phyloP scores from a whole-genome alignment of 805 yeast species.

The Cyberlindnera bimundalis region DNA sequence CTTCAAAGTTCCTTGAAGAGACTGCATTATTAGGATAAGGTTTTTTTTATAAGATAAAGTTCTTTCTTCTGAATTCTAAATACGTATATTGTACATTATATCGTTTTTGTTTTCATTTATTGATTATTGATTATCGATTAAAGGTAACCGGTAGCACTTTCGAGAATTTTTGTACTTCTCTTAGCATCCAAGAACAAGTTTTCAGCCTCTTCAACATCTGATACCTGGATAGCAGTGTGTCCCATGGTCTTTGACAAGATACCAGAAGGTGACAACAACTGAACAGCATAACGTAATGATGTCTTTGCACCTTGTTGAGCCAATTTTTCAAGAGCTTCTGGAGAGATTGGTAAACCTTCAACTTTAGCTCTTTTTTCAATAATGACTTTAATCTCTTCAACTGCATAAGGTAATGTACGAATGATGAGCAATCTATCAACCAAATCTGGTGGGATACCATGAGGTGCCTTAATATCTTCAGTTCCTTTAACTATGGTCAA shows the following conservation, averaged over 20 bases:
- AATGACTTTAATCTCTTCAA: conserved; percentile 77
- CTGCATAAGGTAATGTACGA: conserved; percentile 84
- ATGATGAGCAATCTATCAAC: conserved; percentile 89
- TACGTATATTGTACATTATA: not conserved
- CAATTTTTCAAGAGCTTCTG: conserved; percentile 70
- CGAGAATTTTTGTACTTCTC: conserved; percentile 70
- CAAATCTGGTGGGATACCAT: conserved; percentile 95
- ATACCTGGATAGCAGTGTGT: conserved; percentile 60
- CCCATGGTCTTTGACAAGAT: conserved; percentile 73
- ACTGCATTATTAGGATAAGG: conserved; percentile 50
- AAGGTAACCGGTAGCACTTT: conserved; percentile 33
- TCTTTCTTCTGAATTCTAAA: no score
- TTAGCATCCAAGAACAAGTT: conserved; percentile 79
- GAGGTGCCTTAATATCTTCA: conserved; percentile 81
- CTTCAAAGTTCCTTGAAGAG: conserved; percentile 66
- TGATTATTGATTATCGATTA: conserved; percentile 12
- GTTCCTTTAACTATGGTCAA: conserved; percentile 90
- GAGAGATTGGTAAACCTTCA: conserved; percentile 64
- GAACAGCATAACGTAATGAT: conserved; percentile 88
- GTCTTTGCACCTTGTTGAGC: conserved; percentile 72
- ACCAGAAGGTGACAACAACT: conserved; percentile 86
- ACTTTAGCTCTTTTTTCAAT: conserved; percentile 77
- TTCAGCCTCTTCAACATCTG: conserved; percentile 83
- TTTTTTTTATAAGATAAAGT: no score
- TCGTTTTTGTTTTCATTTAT: no score